Conservation (phyloP, 495 filamentous ascomycete species). For the Hypoxylon perforatum region DNA sequence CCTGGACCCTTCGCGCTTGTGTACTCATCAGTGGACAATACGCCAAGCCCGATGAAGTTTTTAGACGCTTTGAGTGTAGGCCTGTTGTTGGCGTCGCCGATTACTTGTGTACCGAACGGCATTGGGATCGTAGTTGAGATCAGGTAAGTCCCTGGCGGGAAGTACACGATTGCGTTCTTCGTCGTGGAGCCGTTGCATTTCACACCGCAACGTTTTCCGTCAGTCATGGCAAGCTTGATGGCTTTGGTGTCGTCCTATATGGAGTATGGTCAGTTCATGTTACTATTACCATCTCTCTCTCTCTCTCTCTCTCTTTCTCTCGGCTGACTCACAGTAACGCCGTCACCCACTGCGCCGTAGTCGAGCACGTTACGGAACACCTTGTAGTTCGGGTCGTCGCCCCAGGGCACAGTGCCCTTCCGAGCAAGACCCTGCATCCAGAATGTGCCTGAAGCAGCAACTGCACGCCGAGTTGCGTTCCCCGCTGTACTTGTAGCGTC, state of each 20-base stretch:
- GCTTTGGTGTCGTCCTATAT: slow-evolving; percentile 66
- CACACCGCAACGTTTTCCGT: slow-evolving; percentile 67
- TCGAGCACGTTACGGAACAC: slow-evolving; percentile 73
- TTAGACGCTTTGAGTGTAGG: slow-evolving; percentile 69
- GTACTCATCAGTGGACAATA: slow-evolving; percentile 77
- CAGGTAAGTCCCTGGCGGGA: slow-evolving; percentile 67
- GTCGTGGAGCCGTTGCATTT: slow-evolving; percentile 69
- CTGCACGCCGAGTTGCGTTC: slow-evolving; percentile 27
- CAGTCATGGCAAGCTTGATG: slow-evolving; percentile 70
- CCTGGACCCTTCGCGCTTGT: slow-evolving; percentile 32
- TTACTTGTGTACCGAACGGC: slow-evolving; percentile 68
- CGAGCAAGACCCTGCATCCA: slow-evolving; percentile 38
- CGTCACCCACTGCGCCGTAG: slow-evolving; percentile 63
- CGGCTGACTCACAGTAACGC: slow-evolving; percentile 30
- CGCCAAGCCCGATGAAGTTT: slow-evolving; percentile 71
- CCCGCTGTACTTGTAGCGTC: slow-evolving; percentile 13
- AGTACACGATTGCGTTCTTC: slow-evolving; percentile 67
- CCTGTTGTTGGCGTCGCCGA: slow-evolving; percentile 63
- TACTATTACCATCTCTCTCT: neutral
- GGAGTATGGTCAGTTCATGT: neutral
- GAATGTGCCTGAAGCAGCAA: slow-evolving; percentile 23
- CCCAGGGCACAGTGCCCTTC: slow-evolving; percentile 43
- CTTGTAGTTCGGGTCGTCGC: slow-evolving; percentile 55
- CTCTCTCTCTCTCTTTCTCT: too few relatives aligned
- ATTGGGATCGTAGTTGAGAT: slow-evolving; percentile 64